These are phyloP conservation scores for Tylopilus sp. DNA, from an alignment of 1,284 basidiomycete genomes.

Conservation along the genomic window DNA sequence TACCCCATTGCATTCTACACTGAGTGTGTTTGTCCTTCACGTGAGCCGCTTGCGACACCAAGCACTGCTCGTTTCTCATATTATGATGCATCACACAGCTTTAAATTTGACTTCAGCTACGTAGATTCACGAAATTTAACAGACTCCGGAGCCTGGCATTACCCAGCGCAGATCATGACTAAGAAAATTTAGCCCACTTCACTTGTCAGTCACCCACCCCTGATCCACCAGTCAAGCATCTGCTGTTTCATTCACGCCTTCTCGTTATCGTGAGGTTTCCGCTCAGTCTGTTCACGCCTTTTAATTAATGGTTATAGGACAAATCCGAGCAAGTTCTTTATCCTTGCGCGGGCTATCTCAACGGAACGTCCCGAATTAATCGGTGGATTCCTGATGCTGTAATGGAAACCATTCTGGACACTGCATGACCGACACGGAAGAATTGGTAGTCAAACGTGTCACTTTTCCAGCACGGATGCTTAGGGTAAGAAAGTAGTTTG, in stretches of 20 bases:
- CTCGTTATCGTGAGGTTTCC: constrained; percentile 45
- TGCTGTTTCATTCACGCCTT: constrained; percentile 40
- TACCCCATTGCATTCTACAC: constrained; percentile 18
- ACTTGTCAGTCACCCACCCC: constrained; percentile 37
- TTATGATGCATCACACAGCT: constrained; percentile 10
- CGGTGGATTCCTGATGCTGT: constrained; percentile 24
- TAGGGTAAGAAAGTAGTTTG: constrained; percentile 16
- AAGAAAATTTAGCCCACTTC: constrained; percentile 31
- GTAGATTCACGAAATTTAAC: constrained; percentile 13
- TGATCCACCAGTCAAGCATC: constrained; percentile 40
- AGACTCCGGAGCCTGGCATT: constrained; percentile 18
- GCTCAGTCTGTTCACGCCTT: constrained; percentile 30
- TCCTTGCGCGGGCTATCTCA: constrained; percentile 22
- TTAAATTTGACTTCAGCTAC: constrained; percentile 12
- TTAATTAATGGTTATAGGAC: constrained; percentile 41
- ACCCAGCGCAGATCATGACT: constrained; percentile 42
- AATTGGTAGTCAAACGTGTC: constrained; percentile 14
- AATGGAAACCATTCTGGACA: constrained; percentile 16
- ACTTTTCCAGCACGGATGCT: constrained; percentile 15
- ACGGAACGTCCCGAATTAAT: constrained; percentile 27
- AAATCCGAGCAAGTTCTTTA: constrained; percentile 17
- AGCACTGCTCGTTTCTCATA: constrained; percentile 14
- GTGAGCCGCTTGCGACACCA: constrained; percentile 17
- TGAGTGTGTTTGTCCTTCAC: constrained; percentile 27
- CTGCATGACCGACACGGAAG: constrained; percentile 17